Evolutionary conservation across 1,284 basidiomycete genomes (phyloP).

Genomic region (Thecaphora thlaspeos): DNA sequence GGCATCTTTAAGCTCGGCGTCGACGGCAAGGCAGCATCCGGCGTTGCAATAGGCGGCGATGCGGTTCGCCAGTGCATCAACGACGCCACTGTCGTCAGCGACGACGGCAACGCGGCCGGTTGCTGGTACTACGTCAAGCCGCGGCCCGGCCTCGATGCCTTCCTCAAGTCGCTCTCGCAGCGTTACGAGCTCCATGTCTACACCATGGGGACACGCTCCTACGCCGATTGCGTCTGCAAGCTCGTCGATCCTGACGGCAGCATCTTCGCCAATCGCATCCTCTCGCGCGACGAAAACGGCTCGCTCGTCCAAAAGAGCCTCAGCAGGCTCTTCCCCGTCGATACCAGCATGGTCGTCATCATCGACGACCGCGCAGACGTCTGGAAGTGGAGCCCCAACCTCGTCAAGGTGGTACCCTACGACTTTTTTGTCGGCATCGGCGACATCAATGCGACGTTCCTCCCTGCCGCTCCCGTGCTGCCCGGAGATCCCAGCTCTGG

Average conservation of each 20-base stretch:
- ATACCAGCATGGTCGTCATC: slow-evolving; percentile 97
- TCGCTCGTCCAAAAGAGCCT: slow-evolving; percentile 86
- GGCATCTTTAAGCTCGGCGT: slow-evolving; percentile 77
- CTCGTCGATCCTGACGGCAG: slow-evolving; percentile 85
- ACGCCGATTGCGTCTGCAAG: slow-evolving; percentile 90
- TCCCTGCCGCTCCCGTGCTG: slow-evolving; percentile 66
- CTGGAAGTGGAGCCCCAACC: slow-evolving; percentile 89
- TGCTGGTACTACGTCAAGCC: slow-evolving; percentile 94
- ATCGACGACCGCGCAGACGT: slow-evolving; percentile 98
- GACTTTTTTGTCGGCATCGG: slow-evolving; percentile 99
- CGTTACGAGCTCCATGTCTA: slow-evolving; percentile 99
- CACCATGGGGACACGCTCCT: slow-evolving; percentile 96
- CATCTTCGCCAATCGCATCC: slow-evolving; percentile 80
- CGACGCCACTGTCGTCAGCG: not conserved
- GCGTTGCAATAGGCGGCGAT: slow-evolving; percentile 9
- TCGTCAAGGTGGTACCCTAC: slow-evolving; percentile 94
- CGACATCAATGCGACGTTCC: slow-evolving; percentile 91
- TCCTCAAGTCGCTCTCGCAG: slow-evolving; percentile 70
- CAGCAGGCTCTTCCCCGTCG: slow-evolving; percentile 80
- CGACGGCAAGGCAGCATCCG: slow-evolving; percentile 65
- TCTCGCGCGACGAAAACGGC: slow-evolving; percentile 82
- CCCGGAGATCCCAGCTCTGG: no score
- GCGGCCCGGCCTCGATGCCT: slow-evolving; percentile 82
- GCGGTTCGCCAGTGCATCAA: not conserved
- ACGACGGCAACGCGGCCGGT: slow-evolving; percentile 59